phyloP scores from a whole-genome alignment of 2,329 filamentous ascomycete species.

The Blastomyces silverae region DNA sequence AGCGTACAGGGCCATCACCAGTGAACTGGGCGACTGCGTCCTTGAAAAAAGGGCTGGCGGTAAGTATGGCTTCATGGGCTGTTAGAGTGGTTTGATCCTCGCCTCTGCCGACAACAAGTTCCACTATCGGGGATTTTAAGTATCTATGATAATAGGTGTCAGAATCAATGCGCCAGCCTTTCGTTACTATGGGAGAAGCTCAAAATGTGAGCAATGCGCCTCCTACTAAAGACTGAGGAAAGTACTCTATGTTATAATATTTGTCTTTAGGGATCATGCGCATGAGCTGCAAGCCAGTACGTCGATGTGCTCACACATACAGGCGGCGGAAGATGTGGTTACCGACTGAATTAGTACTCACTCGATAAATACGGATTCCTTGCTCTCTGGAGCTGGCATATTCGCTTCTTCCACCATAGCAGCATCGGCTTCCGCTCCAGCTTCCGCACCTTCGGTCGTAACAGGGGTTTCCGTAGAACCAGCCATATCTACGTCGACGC shows the following conservation, averaged over 20 bases:
- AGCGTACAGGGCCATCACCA: conserved; percentile 55
- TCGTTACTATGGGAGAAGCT: not conserved
- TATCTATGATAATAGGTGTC: conserved; percentile 37
- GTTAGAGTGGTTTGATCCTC: conserved; percentile 58
- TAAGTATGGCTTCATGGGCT: conserved; percentile 71
- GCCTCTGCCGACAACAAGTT: conserved; percentile 57
- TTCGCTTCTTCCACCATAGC: conserved; percentile 5
- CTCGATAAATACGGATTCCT: conserved; percentile 15
- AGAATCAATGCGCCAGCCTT: not conserved
- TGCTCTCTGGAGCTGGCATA: conserved; percentile 6
- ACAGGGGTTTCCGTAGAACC: conserved; percentile 18
- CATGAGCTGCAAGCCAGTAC: not conserved
- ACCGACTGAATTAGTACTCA: conserved; percentile 9
- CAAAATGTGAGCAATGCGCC: not conserved
- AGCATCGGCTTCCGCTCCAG: conserved; percentile 3
- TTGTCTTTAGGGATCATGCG: not conserved
- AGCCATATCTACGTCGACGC: conserved; percentile 28
- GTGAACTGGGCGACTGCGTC: conserved; percentile 57
- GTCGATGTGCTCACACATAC: no score
- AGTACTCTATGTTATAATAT: not conserved
- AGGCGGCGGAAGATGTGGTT: not conserved
- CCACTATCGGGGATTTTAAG: conserved; percentile 62
- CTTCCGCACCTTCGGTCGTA: conserved; percentile 6
- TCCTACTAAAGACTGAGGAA: not conserved
- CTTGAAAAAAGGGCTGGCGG: conserved; percentile 66